phyloP scores from a whole-genome alignment of 192 early-diverging fungal genomes.

The Rhizophagus clarus region DNA sequence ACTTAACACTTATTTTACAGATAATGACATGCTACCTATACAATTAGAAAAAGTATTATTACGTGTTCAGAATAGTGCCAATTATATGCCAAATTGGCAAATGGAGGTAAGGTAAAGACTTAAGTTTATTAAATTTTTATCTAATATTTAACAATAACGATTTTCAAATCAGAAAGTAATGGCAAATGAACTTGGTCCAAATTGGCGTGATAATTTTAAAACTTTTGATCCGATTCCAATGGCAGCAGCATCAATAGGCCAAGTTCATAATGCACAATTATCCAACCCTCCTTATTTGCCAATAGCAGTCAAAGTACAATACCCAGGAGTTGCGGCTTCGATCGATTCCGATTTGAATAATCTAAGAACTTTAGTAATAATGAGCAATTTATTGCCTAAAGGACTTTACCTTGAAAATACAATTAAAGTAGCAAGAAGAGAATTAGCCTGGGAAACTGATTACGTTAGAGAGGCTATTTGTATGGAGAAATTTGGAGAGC shows the following conservation, averaged over 20 bases:
- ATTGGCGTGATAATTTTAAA: constrained; percentile 72
- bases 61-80: constrained; percentile 91
- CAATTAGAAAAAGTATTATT: constrained; percentile 82
- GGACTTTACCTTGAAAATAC: constrained; percentile 98
- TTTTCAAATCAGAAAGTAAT: constrained; percentile 55
- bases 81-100: constrained; percentile 93
- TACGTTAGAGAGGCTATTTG: constrained; percentile 84
- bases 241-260: constrained; percentile 90
- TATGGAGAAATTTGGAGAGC: constrained; percentile 65
- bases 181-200: constrained; percentile 62
- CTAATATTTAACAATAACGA: not conserved
- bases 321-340: constrained; percentile 87
- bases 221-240: constrained; percentile 81
- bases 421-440: constrained; percentile 83
- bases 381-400: constrained; percentile 84
- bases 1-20: constrained; percentile 35
- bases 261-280: constrained; percentile 72
- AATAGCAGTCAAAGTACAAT: constrained; percentile 95
- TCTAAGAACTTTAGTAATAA: constrained; percentile 73
- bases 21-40: constrained; percentile 70
- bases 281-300: constrained; percentile 38
- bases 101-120: constrained; percentile 56
- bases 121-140: not conserved
- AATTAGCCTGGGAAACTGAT: constrained; percentile 94
- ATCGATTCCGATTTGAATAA: constrained; percentile 91